Conservation (phyloP, 2,329 filamentous ascomycete species). For the Fusarium abutilonis region DNA sequence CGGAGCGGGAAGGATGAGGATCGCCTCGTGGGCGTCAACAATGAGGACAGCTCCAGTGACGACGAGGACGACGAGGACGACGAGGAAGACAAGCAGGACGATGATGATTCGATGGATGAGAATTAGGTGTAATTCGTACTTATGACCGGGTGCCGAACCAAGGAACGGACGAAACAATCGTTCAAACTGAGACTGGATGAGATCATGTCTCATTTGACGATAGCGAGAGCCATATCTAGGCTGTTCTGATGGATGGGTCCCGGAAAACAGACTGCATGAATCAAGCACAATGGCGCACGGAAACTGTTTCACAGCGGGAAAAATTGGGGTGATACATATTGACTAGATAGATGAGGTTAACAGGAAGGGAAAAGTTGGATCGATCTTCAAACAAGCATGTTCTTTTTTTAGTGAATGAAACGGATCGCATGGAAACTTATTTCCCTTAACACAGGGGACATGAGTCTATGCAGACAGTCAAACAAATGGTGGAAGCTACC, state of each 20-base stretch:
- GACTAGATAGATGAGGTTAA: conserved; percentile 32
- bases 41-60: conserved; percentile 73
- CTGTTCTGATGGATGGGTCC: conserved; percentile 1
- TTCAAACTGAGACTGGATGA: conserved; percentile 10
- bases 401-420: conserved; percentile 29
- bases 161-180: conserved; percentile 9
- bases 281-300: conserved; percentile 34
- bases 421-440: conserved; percentile 19
- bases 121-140: conserved; percentile 51
- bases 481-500: conserved; percentile 3
- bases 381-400: conserved; percentile 28
- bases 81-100: conserved; percentile 65
- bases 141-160: conserved; percentile 14
- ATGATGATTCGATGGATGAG: conserved; percentile 64
- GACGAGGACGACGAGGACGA: conserved; percentile 63
- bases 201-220: conserved; percentile 25
- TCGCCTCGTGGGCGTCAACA: conserved; percentile 78
- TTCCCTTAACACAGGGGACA: conserved; percentile 12
- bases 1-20: conserved; percentile 73
- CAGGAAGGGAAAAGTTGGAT: conserved; percentile 36
- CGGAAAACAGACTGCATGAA: conserved; percentile 25
- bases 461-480: not conserved
- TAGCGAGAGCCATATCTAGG: conserved; percentile 30
- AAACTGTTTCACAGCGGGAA: conserved; percentile 33
- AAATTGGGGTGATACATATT: conserved; percentile 12